A percentile compares a stretch with the other conserved stretches of the same genome.
Conservation (phyloP, 164 flowering plant genomes). For the Umbilicus rupestris region DNA sequence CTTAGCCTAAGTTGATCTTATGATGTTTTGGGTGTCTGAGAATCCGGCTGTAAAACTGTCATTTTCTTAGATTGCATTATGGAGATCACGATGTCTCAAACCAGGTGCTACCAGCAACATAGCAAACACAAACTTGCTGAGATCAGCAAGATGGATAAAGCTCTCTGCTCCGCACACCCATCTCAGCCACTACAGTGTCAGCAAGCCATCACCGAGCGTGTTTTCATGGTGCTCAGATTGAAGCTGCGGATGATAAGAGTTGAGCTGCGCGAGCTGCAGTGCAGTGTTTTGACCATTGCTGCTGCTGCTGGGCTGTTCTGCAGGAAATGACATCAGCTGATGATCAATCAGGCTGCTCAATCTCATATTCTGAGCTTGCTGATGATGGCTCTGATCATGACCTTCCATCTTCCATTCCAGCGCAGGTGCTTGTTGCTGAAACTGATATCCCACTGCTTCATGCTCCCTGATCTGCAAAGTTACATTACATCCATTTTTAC, state of each 20-base stretch:
- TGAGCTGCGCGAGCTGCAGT: neutral
- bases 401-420: neutral
- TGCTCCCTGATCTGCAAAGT: neutral
- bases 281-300: neutral
- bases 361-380: neutral
- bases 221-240: conserved; percentile 7
- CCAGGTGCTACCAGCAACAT: too few relatives aligned
- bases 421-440: neutral
- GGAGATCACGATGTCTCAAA: too few relatives aligned
- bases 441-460: neutral
- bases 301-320: neutral
- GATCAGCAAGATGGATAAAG: too few relatives aligned
- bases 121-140: too few relatives aligned
- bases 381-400: too few relatives aligned
- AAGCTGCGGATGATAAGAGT: conserved; percentile 3
- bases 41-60: too few relatives aligned
- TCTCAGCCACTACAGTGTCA: neutral
- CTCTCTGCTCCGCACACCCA: too few relatives aligned
- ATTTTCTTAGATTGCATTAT: too few relatives aligned
- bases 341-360: neutral
- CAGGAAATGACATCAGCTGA: neutral
- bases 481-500: neutral
- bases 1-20: too few relatives aligned
- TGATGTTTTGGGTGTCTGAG: too few relatives aligned
- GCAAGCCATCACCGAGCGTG: neutral